A percentile compares a stretch with the other conserved stretches of the same genome.
phyloP scores from a whole-genome alignment of 2,329 filamentous ascomycete genomes.

The Cylindrodendrum hubeiense region DNA sequence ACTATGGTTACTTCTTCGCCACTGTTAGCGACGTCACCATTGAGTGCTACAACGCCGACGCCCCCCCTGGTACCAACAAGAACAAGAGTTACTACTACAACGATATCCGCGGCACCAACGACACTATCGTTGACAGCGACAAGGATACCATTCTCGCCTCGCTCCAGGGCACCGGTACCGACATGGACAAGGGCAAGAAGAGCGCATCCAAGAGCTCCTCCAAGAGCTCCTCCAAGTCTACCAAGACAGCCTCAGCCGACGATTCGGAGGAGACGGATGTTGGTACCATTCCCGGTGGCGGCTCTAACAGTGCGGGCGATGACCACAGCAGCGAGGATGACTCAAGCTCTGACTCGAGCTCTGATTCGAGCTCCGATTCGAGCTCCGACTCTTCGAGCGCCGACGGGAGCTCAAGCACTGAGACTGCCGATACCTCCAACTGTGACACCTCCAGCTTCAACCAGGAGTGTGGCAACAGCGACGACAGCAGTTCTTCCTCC shows the following conservation, averaged over 20 bases:
- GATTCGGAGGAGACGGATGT: slow-evolving; percentile 28
- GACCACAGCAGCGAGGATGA: slow-evolving; percentile 26
- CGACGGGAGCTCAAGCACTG: slow-evolving; percentile 21
- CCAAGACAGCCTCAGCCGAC: slow-evolving; percentile 12
- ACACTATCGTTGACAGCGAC: slow-evolving; percentile 81
- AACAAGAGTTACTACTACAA: slow-evolving; percentile 83
- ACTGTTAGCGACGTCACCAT: slow-evolving; percentile 82
- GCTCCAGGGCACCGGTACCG: slow-evolving; percentile 82
- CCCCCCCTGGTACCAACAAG: slow-evolving; percentile 74
- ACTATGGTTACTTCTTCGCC: slow-evolving; percentile 90
- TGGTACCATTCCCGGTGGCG: slow-evolving; percentile 39
- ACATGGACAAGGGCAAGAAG: slow-evolving; percentile 69
- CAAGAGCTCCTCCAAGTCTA: slow-evolving; percentile 27
- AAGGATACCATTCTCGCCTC: slow-evolving; percentile 82
- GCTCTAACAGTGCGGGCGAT: slow-evolving; percentile 13
- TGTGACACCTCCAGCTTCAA: slow-evolving; percentile 56
- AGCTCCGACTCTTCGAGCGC: slow-evolving; percentile 20
- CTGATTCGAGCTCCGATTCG: slow-evolving; percentile 33
- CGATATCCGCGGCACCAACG: slow-evolving; percentile 74
- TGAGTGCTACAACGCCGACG: slow-evolving; percentile 80
- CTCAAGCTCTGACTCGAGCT: slow-evolving; percentile 23
- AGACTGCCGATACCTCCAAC: slow-evolving; percentile 41
- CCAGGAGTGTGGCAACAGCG: slow-evolving; percentile 51
- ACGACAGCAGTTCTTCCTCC: slow-evolving; percentile 6
- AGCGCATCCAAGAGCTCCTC: slow-evolving; percentile 32